Conservation (phyloP, 2,329 filamentous ascomycete species). For the Ramularia endophylla region DNA sequence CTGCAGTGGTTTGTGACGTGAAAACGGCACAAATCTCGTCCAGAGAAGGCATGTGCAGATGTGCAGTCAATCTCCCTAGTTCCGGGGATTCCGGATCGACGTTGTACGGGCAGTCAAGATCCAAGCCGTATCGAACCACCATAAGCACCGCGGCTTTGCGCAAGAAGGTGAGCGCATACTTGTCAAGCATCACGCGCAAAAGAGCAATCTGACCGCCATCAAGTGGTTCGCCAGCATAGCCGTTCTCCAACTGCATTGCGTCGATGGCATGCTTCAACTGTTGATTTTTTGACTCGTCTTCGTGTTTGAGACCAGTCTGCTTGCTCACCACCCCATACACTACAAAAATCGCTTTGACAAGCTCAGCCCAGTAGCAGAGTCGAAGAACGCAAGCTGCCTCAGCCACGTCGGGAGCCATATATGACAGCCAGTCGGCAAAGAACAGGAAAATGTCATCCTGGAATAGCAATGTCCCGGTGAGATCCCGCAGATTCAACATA, state of each 20-base stretch:
- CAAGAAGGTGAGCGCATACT: conserved; percentile 84
- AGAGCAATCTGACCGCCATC: conserved; percentile 21
- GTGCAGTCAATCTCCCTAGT: conserved; percentile 71
- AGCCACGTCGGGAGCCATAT: conserved; percentile 24
- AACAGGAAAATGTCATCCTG: conserved; percentile 71
- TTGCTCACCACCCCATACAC: conserved; percentile 21
- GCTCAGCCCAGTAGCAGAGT: conserved; percentile 84
- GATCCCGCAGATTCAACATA: conserved; percentile 16
- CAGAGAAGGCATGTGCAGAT: conserved; percentile 69
- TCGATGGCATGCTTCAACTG: conserved; percentile 8
- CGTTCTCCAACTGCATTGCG: conserved; percentile 10
- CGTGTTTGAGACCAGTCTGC: background rate
- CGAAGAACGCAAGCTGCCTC: conserved; percentile 57
- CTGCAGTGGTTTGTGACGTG: conserved; percentile 34
- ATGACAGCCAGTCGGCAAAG: conserved; percentile 56
- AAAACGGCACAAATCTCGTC: conserved; percentile 67
- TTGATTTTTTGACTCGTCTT: background rate
- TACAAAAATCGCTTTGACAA: conserved; percentile 70
- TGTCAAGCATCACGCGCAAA: conserved; percentile 50
- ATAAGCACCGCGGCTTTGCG: conserved; percentile 79
- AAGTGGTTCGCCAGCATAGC: conserved; percentile 8
- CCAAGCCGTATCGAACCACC: conserved; percentile 80
- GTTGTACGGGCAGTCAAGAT: conserved; percentile 62
- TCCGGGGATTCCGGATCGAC: conserved; percentile 44
- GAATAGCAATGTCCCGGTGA: conserved; percentile 47